Percentiles rank a stretch among this genome's conserved stretches.
Evolutionary conservation across 306 rosid species (phyloP).

Genomic region (Benincasa hispida): DNA sequence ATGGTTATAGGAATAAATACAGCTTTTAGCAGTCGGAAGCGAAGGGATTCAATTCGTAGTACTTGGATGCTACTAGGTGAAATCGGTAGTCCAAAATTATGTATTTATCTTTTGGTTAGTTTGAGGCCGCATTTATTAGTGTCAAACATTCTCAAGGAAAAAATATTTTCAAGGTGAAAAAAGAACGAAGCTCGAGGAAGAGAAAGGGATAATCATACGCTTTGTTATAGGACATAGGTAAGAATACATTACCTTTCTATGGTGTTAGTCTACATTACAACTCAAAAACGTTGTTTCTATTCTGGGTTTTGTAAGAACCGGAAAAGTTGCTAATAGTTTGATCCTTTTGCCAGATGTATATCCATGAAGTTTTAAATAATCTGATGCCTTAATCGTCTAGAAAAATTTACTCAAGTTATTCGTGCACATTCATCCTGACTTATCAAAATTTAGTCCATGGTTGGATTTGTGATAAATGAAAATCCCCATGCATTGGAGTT

Average conservation of each 20-base stretch:
- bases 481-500: not conserved
- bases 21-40: slow-evolving; percentile 71
- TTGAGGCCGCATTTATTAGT: not conserved
- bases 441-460: not conserved
- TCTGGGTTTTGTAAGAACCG: not conserved
- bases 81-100: not conserved
- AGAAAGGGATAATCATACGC: slow-evolving; percentile 73
- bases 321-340: not conserved
- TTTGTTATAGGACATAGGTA: slow-evolving; percentile 92
- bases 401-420: not conserved
- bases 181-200: slow-evolving; percentile 76
- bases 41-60: slow-evolving; percentile 80
- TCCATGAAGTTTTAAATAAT: not conserved
- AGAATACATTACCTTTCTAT: slow-evolving; percentile 1
- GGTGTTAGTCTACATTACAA: not conserved
- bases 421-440: not conserved
- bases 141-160: not conserved
- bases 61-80: slow-evolving; percentile 96
- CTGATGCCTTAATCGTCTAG: not conserved
- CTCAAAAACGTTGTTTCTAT: not conserved
- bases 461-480: not conserved
- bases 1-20: slow-evolving; percentile 89
- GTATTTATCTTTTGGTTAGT: not conserved
- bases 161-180: slow-evolving; percentile 33
- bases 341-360: not conserved